Percentiles rank a stretch among this genome's conserved stretches.
These are phyloP conservation scores for Scleromitrula shiraiana DNA, from an alignment of 2,329 filamentous ascomycete species.

Conservation along the genomic window DNA sequence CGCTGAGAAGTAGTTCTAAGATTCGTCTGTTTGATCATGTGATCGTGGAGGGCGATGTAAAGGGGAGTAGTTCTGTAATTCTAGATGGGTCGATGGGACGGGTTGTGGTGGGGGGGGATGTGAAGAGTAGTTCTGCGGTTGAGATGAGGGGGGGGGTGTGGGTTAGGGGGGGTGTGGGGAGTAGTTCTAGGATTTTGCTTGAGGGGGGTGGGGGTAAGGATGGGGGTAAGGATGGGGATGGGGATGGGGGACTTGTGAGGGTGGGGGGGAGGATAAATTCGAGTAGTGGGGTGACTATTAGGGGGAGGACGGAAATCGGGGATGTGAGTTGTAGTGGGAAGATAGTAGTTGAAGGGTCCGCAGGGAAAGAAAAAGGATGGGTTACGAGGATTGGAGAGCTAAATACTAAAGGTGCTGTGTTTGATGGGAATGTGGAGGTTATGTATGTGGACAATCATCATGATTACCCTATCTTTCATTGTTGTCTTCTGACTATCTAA, in stretches of 20 bases:
- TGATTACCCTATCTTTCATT: too few species aligned
- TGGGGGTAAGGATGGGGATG: slow-evolving; percentile 12
- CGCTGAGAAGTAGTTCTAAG: slow-evolving; percentile 7
- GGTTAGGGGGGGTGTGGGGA: slow-evolving; percentile 14
- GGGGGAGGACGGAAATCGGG: slow-evolving; percentile 4
- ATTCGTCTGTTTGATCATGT: slow-evolving; percentile 16
- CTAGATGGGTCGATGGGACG: slow-evolving; percentile 12
- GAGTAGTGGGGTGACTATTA: neutral
- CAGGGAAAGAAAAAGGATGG: neutral
- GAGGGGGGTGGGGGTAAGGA: slow-evolving; percentile 11
- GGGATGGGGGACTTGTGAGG: slow-evolving; percentile 5
- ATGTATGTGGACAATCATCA: too few species aligned
- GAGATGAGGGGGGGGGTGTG: slow-evolving; percentile 10
- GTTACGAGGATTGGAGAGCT: slow-evolving; percentile 13
- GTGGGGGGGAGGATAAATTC: slow-evolving; percentile 13
- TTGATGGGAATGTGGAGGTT: slow-evolving; percentile 9
- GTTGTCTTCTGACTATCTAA: too few species aligned
- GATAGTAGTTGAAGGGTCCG: slow-evolving; percentile 9
- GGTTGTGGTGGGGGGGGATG: neutral
- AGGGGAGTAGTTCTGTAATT: slow-evolving; percentile 4
- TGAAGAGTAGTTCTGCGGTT: slow-evolving; percentile 12
- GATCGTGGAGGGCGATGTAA: slow-evolving; percentile 16
- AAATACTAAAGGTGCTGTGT: neutral
- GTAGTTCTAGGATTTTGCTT: slow-evolving; percentile 11
- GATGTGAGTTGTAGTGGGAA: slow-evolving; percentile 16